phyloP scores from a whole-genome alignment of 108 stramenopile species.

The Fragilaria crotonensis region DNA sequence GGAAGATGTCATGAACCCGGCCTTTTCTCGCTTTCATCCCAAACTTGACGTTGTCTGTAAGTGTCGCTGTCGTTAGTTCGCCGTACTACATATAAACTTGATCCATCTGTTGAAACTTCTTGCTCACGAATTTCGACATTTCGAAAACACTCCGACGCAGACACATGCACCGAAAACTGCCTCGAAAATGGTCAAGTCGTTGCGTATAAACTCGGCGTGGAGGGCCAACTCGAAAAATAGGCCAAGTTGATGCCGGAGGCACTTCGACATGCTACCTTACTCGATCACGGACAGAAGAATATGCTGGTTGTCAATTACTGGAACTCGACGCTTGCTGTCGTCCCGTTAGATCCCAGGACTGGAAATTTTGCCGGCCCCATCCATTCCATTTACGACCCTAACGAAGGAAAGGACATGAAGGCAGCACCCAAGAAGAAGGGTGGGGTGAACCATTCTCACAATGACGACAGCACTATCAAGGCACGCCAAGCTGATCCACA shows the following conservation, averaged over 20 bases:
- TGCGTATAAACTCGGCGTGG: constrained; percentile 55
- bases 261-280: constrained; percentile 94
- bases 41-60: constrained; percentile 8
- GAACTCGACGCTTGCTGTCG: constrained; percentile 83
- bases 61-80: no score
- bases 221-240: constrained; percentile 62
- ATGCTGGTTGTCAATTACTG: constrained; percentile 92
- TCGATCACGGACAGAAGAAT: constrained; percentile 68
- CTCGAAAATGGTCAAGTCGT: constrained; percentile 81
- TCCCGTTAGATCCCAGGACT: constrained; percentile 65
- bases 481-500: constrained; percentile 92
- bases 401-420: constrained; percentile 52
- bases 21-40: constrained; percentile 89
- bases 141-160: no score
- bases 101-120: no score
- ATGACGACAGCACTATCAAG: constrained; percentile 74
- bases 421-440: constrained; percentile 58
- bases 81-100: no score
- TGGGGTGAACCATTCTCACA: constrained; percentile 80
- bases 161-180: constrained; percentile 94
- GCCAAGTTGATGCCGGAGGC: constrained; percentile 77
- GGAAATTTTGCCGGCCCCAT: constrained; percentile 58
- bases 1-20: constrained; percentile 80
- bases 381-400: constrained; percentile 52
- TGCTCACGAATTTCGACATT: no score